Base-by-base conservation (phyloP, 768 basidiomycete species). In the Kwoniella heveanensis region DNA sequence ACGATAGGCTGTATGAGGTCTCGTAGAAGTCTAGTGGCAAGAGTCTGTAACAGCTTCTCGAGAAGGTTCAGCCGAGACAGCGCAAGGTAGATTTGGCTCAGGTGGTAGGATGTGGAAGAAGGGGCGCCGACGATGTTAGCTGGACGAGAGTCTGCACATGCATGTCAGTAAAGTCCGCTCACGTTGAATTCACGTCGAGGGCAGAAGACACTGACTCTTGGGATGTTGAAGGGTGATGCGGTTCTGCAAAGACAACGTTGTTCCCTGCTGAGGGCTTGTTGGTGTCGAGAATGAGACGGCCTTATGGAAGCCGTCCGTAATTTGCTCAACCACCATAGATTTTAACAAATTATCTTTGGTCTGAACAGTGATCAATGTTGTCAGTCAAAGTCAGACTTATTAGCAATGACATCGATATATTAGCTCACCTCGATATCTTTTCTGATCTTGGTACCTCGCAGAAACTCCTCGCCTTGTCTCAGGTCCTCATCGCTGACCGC, bases 31-130 rank as follows among this genome's bases (percentile, higher is more conserved):
- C 69, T 65, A 26, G 53, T 74, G 10, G 64, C 63, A 0, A 80
- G 65, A 2, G 60, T 54, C 1, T 24, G 19, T 4, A 79, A 66
- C 1, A 60, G 64, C 1, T 56, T 30, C 7, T 37, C 24, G 0
- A 78, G 61, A 7, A 65, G 80, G 80, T 49, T 87, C 77, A 26
- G 87, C 85, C 60, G 21, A 13, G 56, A 60, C 2, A 71, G 55
- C 4, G 59, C 59, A 24, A 39, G 17, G 54, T 60, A 68, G n/a
- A 72, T 60, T n/a, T 68, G 54, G 1, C 59, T 10, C n/a, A 72
- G 58, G 9, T 67, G 32, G 57, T 72, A 72, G 7, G 63, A 57
- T 7, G 64, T n/a, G n/a, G n/a, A 54, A 22, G 57, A 50, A 2
- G 27, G 21, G 22, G 44, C 21, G 21, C 46, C 22, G 3, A 36